Evolutionary conservation across 2,329 filamentous ascomycete species (phyloP), one percentile per base, ranked within the genome.

Genomic region (Neofusicoccum umdonicola): DNA sequence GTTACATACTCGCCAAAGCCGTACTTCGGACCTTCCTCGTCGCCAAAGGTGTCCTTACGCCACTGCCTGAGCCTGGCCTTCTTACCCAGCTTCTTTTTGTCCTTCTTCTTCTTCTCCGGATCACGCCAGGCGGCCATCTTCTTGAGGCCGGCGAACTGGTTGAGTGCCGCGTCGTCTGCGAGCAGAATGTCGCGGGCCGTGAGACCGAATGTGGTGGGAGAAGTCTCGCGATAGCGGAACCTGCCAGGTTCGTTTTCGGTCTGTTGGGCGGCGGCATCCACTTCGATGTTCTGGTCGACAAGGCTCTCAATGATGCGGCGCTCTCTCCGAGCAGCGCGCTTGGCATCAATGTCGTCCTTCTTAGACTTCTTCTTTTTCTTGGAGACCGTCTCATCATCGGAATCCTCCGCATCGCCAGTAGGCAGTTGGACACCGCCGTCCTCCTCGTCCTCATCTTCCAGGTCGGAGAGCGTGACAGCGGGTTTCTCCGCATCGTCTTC

Each of bases 211-310:
- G 90, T 87, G 63, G 90, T 89, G 0, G 95, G 94, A 0, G 92
- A 96, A 1, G 94, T 97, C 75, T 97, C 93, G 72, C 95, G 91
- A 82, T 99, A 99, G 64, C 91, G 90, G 86, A 99, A 99, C 35
- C 78, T 74, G 34, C 80, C 80, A 51, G 79, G 77, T 57, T 79
- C 79, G 70, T 84, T 85, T 63, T 74, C 39, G n/a, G 56, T 22
- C 39, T 50, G 72, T n/a, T 81, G 82, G 50, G 85, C 85, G 62
- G 86, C 84, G 58, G 88, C 80, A 65, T 92, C 88, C 65, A 96
- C 84, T 68, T 92, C 87, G 71, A 97, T 85, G 73, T 89, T 90
- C 69, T 89, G 85, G 74, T 97, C 92, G 69, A 98, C 89, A 48
- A 97, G 86, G 63, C 89, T 88, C 75, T 97, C 93, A 70, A 98